A percentile compares a stretch with the other conserved stretches of the same genome.
phyloP scores from a whole-genome alignment of 306 rosid genomes.

The Cucurbita argyrosperma region DNA sequence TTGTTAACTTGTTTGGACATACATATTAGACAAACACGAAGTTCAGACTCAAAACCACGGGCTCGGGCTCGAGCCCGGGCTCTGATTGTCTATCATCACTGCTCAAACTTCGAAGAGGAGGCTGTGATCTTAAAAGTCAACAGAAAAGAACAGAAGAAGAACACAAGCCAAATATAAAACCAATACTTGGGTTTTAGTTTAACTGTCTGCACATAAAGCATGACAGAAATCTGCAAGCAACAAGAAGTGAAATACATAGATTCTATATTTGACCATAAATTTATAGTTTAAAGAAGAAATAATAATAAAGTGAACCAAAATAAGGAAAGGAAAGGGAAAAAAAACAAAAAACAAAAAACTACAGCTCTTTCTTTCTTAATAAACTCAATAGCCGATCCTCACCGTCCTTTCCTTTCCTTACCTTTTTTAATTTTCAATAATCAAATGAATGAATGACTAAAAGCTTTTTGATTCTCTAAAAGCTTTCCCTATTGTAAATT shows the following conservation, averaged over 20 bases:
- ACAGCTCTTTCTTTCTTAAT: not conserved
- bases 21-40: no score
- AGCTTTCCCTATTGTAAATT: not conserved
- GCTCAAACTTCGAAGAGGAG: not conserved
- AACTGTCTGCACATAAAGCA: not conserved
- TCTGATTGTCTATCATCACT: not conserved
- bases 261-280: not conserved
- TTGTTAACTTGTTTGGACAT: no score
- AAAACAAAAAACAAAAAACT: not conserved
- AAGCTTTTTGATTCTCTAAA: not conserved
- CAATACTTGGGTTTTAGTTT: not conserved
- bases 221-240: not conserved
- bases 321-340: not conserved
- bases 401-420: not conserved
- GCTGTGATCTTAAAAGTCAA: not conserved
- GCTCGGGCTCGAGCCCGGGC: no score
- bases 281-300: not conserved
- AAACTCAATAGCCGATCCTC: not conserved
- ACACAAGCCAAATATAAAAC: not conserved
- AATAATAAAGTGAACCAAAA: not conserved
- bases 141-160: not conserved
- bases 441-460: constrained; percentile 1
- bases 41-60: not conserved
- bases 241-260: not conserved
- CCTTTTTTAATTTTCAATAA: not conserved